phyloP scores from a whole-genome alignment of 2,329 filamentous ascomycete genomes.

The Dactylonectria macrodidyma region DNA sequence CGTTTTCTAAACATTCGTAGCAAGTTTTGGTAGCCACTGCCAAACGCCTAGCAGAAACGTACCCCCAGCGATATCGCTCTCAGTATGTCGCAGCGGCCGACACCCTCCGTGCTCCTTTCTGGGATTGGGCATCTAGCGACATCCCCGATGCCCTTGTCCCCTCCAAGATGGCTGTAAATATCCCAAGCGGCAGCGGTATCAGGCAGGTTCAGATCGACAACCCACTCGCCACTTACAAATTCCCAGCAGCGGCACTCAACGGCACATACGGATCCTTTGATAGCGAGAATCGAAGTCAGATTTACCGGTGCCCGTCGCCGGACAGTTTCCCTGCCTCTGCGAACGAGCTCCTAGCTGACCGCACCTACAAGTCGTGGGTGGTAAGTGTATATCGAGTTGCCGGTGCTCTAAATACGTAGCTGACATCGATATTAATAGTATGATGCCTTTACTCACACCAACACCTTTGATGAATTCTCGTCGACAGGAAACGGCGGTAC shows the following conservation, averaged over 20 bases:
- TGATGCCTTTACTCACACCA: conserved; percentile 56
- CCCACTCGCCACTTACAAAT: conserved; percentile 67
- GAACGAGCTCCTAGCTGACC: conserved; percentile 51
- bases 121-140: conserved; percentile 67
- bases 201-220: conserved; percentile 59
- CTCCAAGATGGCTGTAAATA: conserved; percentile 56
- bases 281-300: conserved; percentile 51
- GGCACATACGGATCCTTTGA: conserved; percentile 56
- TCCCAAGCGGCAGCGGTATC: conserved; percentile 55
- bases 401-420: background rate
- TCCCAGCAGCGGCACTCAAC: conserved; percentile 57
- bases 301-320: conserved; percentile 57
- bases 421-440: conserved; percentile 53
- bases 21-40: conserved; percentile 66
- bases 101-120: conserved; percentile 64
- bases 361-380: conserved; percentile 58
- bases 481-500: conserved; percentile 53
- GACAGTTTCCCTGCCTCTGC: conserved; percentile 58
- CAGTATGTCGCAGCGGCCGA: conserved; percentile 62
- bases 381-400: conserved; percentile 50
- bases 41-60: conserved; percentile 61
- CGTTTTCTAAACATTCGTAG: conserved; percentile 50
- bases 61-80: conserved; percentile 53
- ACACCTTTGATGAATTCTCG: conserved; percentile 54
- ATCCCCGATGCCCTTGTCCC: conserved; percentile 60